Conservation (phyloP, 2,329 filamentous ascomycete genomes). For the Verticillium longisporum region DNA sequence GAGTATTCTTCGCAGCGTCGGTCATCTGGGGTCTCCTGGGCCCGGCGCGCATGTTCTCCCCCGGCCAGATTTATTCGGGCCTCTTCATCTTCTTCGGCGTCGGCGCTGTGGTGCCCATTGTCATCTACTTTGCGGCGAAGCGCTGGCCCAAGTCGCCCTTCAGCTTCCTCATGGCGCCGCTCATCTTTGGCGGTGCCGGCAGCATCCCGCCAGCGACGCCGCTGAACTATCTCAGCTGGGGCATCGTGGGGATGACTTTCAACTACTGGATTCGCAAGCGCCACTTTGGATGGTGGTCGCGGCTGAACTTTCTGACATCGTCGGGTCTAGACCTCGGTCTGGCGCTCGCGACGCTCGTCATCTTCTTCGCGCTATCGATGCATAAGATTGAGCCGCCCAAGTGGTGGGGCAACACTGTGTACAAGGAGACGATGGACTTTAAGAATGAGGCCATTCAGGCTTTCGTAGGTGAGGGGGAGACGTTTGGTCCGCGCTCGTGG, state of each 20-base stretch:
- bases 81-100: constrained; percentile 54
- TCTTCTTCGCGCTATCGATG: constrained; percentile 64
- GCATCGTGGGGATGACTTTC: constrained; percentile 63
- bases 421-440: constrained; percentile 55
- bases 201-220: constrained; percentile 61
- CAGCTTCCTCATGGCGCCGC: constrained; percentile 51
- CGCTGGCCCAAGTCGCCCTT: constrained; percentile 43
- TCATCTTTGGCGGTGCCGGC: constrained; percentile 55
- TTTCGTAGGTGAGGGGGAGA: constrained; percentile 43
- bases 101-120: constrained; percentile 45
- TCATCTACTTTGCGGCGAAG: constrained; percentile 42
- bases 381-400: constrained; percentile 52
- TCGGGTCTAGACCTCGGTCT: constrained; percentile 65
- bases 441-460: constrained; percentile 51
- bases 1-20: constrained; percentile 59
- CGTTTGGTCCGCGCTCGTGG: constrained; percentile 56
- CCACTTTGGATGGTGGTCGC: constrained; percentile 64
- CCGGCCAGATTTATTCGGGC: constrained; percentile 53
- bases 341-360: constrained; percentile 58
- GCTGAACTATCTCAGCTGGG: constrained; percentile 70
- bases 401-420: constrained; percentile 64
- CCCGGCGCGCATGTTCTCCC: constrained; percentile 56
- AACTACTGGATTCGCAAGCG: constrained; percentile 60
- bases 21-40: constrained; percentile 64
- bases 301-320: constrained; percentile 66